Evolutionary conservation across 768 basidiomycete genomes (phyloP).

Genomic region (Auriscalpium microsporum): DNA sequence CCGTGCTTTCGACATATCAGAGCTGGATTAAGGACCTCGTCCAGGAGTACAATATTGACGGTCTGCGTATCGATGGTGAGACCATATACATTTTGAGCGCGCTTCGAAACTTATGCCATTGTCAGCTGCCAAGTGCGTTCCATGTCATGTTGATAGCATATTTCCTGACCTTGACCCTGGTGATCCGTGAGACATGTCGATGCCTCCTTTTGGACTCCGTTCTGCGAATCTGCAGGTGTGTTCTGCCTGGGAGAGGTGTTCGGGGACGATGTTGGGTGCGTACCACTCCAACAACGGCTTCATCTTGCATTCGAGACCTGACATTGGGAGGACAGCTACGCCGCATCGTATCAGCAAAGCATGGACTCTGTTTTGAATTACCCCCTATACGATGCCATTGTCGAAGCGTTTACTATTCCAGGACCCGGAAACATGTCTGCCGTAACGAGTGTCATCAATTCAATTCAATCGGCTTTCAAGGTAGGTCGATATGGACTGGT

Average conservation of each 20-base stretch:
- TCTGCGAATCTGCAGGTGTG: constrained; percentile 67
- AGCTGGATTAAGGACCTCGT: constrained; percentile 66
- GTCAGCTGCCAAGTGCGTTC: constrained; percentile 28
- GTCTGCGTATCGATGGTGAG: constrained; percentile 75
- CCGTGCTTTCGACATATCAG: constrained; percentile 54
- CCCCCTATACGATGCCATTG: constrained; percentile 57
- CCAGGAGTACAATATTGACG: constrained; percentile 66
- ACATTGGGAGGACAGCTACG: constrained; percentile 29
- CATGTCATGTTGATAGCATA: neutral
- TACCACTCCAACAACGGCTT: neutral
- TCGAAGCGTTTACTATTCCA: constrained; percentile 62
- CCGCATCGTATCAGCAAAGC: constrained; percentile 49
- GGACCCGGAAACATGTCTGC: constrained; percentile 57
- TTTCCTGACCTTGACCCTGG: neutral
- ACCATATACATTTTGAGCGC: neutral
- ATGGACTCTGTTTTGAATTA: constrained; percentile 68
- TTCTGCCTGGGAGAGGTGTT: constrained; percentile 85
- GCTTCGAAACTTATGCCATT: neutral
- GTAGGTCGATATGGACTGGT: constrained; percentile 15
- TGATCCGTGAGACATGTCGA: constrained; percentile 46
- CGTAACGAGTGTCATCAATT: constrained; percentile 40
- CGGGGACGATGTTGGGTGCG: constrained; percentile 42
- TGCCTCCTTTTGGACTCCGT: constrained; percentile 66
- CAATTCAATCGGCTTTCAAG: constrained; percentile 46
- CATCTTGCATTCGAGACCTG: constrained; percentile 13